These are phyloP conservation scores for maize (Zea mays) DNA, from an alignment of 176 grass and related monocot species.

Conservation along the genomic window DNA sequence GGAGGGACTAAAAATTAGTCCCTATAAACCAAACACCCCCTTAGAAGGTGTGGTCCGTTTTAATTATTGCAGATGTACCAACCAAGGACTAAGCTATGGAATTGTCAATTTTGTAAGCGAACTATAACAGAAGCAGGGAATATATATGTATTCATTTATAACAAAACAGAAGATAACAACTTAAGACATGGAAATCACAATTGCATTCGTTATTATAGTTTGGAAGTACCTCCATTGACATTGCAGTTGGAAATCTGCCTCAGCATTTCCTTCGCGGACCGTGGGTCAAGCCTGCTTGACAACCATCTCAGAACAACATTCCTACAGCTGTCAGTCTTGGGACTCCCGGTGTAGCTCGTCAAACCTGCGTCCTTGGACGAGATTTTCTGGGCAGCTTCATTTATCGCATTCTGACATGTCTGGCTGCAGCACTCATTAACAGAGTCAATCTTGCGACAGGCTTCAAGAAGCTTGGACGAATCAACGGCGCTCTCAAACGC, in stretches of 20 bases:
- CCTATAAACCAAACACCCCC: too few relatives aligned
- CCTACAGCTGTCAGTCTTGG: constrained; percentile 68
- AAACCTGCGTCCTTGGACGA: constrained; percentile 50
- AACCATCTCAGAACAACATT: constrained; percentile 92
- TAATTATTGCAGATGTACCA: not conserved
- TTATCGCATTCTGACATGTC: constrained; percentile 80
- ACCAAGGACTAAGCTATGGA: not conserved
- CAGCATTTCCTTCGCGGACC: constrained; percentile 67
- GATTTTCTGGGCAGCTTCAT: constrained; percentile 72
- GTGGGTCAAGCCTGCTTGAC: constrained; percentile 71
- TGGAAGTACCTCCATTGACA: constrained; percentile 76
- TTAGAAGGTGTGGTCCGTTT: not conserved
- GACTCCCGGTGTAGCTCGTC: constrained; percentile 35
- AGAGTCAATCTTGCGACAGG: constrained; percentile 76
- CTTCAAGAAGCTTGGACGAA: constrained; percentile 77
- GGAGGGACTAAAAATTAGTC: too few relatives aligned
- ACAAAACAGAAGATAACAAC: not conserved
- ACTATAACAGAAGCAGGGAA: not conserved
- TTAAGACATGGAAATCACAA: constrained; percentile 11
- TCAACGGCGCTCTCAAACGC: constrained; percentile 67
- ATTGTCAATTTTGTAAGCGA: not conserved
- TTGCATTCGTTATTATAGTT: not conserved
- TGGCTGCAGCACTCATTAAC: constrained; percentile 93
- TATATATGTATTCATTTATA: constrained; percentile 7
- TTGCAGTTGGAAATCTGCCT: constrained; percentile 96